phyloP scores from a whole-genome alignment of 1,284 basidiomycete species.

The Trichosporon sp. region DNA sequence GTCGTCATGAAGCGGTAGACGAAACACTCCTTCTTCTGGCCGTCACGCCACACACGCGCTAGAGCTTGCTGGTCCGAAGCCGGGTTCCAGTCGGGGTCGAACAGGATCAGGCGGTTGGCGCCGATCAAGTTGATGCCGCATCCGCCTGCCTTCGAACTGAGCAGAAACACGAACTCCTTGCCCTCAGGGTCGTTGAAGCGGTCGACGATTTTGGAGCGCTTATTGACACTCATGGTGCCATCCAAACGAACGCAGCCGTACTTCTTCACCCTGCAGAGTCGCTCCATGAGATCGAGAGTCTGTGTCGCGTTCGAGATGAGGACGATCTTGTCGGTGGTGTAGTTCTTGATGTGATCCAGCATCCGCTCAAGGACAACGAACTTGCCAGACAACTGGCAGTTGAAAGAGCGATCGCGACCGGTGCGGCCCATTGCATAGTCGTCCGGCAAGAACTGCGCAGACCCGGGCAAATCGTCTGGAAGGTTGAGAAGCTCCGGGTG shows the following conservation, averaged over 20 bases:
- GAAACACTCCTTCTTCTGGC: conserved; percentile 99
- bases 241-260: conserved; percentile 91
- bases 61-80: conserved; percentile 97
- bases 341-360: conserved; percentile 67
- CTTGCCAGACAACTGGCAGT: conserved; percentile 81
- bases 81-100: conserved; percentile 99
- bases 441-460: conserved; percentile 74
- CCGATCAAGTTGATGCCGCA: conserved; percentile 98
- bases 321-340: conserved; percentile 95
- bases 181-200: conserved; percentile 94
- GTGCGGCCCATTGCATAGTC: conserved; percentile 53
- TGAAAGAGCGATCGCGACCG: conserved; percentile 55
- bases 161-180: conserved; percentile 90
- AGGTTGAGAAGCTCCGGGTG: conserved; percentile 90
- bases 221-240: conserved; percentile 86
- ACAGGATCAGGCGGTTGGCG: conserved; percentile 89
- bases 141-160: conserved; percentile 95
- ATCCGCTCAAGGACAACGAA: conserved; percentile 95
- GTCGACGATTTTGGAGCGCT: conserved; percentile 95
- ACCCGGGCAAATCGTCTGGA: conserved; percentile 79
- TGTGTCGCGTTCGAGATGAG: conserved; percentile 98
- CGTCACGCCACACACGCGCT: conserved; percentile 98
- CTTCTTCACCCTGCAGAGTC: conserved; percentile 76
- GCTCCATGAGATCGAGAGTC: conserved; percentile 91
- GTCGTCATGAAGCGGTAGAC: conserved; percentile 98